Base-by-base conservation (phyloP, 2,329 filamentous ascomycete genomes). In the Cyphellophora europaea region DNA sequence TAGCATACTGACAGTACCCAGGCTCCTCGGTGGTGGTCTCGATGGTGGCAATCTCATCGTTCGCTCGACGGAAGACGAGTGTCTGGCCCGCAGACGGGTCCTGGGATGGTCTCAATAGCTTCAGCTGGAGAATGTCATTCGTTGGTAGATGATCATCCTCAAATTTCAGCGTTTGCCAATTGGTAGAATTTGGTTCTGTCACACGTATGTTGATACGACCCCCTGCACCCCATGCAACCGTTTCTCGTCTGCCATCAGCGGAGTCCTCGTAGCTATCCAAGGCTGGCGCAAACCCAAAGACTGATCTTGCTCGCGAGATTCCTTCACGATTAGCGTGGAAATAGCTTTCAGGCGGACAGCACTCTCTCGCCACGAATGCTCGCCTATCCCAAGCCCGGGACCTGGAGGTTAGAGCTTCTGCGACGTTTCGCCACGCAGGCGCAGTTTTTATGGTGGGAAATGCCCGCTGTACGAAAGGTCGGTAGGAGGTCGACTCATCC, bases 151-250 rank as follows among this genome's bases (percentile, higher is more conserved):
- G 45, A 18, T 48, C 49, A 23, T 38, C 41, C 19, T 33, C 42
- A 27, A 38, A 46, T 30, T 33, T 44, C 19, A 38, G 42, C 27
- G 42, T 47, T 33, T 53, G 41, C 37, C 53, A 54, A 15, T 38
- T 37, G 5, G 45, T 37, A 12, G 40, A 31, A 42, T 61, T 65
- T 15, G 61, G 61, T 35, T 67, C 57, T 45, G 65, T 68, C 8
- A 65, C 57, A 13, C 69, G 59, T 37, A 76, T 42, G 4, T 71
- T 55, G 6, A 80, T 50, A 38, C 74, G 65, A 2, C 74, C 68
- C 1, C 71, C 76, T 10, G 74, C 74, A 34, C 74, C 74, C 66
- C 72, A 77, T 3, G 66, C 71, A 5, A 80, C 51, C 0, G 73
- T 65, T 48, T 79, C 74, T 46, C 62, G 66, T 43, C 69, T 60